Conservation (phyloP, 495 filamentous ascomycete species). For the Parathielavia appendiculata region DNA sequence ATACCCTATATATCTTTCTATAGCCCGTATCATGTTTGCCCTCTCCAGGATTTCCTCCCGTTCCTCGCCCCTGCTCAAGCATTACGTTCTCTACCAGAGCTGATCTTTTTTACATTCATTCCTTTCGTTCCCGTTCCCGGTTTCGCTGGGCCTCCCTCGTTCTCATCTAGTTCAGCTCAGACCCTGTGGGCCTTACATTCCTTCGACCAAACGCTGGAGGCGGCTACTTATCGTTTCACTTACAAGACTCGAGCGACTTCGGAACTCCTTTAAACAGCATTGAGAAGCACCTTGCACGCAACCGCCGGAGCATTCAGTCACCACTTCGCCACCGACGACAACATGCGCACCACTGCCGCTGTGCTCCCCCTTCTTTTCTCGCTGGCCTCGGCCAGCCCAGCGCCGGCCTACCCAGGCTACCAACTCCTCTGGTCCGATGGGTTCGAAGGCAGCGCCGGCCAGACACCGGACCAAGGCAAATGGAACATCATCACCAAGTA, state of each 20-base stretch:
- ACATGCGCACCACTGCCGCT: constrained; percentile 21
- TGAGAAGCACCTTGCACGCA: not conserved
- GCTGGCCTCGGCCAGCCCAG: constrained; percentile 21
- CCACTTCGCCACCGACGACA: constrained; percentile 3
- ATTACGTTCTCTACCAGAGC: constrained; percentile 10
- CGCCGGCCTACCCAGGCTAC: constrained; percentile 25
- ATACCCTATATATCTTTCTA: not conserved
- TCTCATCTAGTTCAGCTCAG: not conserved
- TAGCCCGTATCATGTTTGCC: not conserved
- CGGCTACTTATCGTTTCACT: not conserved
- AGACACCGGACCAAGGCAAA: constrained; percentile 18
- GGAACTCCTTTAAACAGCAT: not conserved
- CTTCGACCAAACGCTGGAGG: constrained; percentile 8
- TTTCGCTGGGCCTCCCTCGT: not conserved
- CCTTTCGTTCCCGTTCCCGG: not conserved
- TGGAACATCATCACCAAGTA: constrained; percentile 40
- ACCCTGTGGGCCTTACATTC: constrained; percentile 11
- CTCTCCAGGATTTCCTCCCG: not conserved
- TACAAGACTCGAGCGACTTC: not conserved
- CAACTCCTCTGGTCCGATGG: constrained; percentile 28
- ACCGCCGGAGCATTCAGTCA: too few relatives aligned
- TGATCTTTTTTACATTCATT: constrained; percentile 4
- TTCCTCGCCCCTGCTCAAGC: not conserved
- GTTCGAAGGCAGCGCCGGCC: constrained; percentile 26
- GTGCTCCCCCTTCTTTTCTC: constrained; percentile 24